Conservation (phyloP, 805 yeast species). For the Wickerhamiella australiensis region DNA sequence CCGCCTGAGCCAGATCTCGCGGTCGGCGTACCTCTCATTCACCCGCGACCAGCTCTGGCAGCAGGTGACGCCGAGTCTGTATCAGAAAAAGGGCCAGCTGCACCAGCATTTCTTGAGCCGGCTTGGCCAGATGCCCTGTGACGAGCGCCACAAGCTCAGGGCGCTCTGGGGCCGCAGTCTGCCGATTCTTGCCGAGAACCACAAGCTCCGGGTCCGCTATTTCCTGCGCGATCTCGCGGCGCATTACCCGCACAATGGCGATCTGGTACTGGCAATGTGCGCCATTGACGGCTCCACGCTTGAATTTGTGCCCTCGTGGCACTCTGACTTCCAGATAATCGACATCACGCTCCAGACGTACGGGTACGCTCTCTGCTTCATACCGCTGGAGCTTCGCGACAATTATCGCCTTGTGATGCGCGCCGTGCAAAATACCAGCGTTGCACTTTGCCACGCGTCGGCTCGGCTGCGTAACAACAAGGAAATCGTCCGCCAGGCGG, state of each 20-base stretch:
- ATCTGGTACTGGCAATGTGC: slow-evolving; percentile 9
- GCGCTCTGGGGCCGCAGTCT: slow-evolving; percentile 7
- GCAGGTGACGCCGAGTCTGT: slow-evolving; percentile 4
- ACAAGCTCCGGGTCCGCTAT: slow-evolving; percentile 8
- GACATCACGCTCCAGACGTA: slow-evolving; percentile 1
- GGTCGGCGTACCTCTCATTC: slow-evolving; percentile 6
- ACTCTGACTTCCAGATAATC: slow-evolving; percentile 2
- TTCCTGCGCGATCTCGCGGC: slow-evolving; percentile 9
- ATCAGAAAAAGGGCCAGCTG: not conserved
- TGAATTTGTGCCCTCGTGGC: slow-evolving; percentile 8
- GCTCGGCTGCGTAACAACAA: slow-evolving; percentile 5
- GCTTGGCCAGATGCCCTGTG: not conserved
- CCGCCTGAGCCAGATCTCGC: slow-evolving; percentile 3
- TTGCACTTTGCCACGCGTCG: slow-evolving; percentile 8
- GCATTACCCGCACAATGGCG: slow-evolving; percentile 8
- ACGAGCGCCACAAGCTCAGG: not conserved
- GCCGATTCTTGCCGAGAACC: slow-evolving; percentile 1
- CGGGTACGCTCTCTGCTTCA: slow-evolving; percentile 10
- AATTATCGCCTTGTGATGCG: not conserved
- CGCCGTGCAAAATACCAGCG: slow-evolving; percentile 8
- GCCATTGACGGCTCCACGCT: slow-evolving; percentile 10
- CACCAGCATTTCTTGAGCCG: not conserved
- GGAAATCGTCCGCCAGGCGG: slow-evolving; percentile 5
- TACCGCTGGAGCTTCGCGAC: not conserved
- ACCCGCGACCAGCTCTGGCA: slow-evolving; percentile 8